Base-by-base conservation (phyloP, 2,329 filamentous ascomycete genomes). In the Colletotrichum melonis region DNA sequence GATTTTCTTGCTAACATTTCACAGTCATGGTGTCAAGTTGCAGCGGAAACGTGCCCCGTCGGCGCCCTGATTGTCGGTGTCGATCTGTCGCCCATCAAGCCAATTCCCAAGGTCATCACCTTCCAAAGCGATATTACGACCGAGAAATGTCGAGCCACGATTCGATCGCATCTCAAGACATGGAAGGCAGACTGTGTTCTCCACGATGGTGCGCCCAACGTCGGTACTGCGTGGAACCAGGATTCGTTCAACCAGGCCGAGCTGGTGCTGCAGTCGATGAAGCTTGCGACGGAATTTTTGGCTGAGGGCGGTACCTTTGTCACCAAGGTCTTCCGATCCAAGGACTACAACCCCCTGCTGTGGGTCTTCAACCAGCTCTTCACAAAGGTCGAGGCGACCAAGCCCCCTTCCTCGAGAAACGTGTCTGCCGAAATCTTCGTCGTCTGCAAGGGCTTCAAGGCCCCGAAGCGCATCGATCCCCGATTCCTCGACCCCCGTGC, bases 351-450 rank as follows among this genome's bases (percentile, higher is more conserved):
- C 81, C 92, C 95, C 72, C 85, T 99, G 58, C 89, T 98, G 62
- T 99, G 97, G 97, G 95, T 98, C 42, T 95, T 98, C 86, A 98
- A 98, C 81, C 97, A 99, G 82, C 88, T 99, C 1, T 99, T 99
- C 86, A 89, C 89, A 60, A 97, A 97, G 77, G 97, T 99, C 75
- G 96, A 99, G 81, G 96, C 97, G 62, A 99, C 97, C 5, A 99
- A 99, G 83, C 97, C 97, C 4, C 97, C 97, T 0, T 97, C 95
- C 0, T 98, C 95, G 9, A 90, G 97, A 86, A 98, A 97, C 79
- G 96, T 99, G 65, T 98, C 95, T 8, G 97, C 97, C 76, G 97
- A 99, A 87, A 98, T 98, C 54, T 99, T 99, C 86, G 96, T 98
- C 76, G 97, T 99, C 42, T 98, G 96, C 84, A 91, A 93, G 76